Base-by-base conservation (phyloP, 1,284 basidiomycete species). In the Naganishia albida region DNA sequence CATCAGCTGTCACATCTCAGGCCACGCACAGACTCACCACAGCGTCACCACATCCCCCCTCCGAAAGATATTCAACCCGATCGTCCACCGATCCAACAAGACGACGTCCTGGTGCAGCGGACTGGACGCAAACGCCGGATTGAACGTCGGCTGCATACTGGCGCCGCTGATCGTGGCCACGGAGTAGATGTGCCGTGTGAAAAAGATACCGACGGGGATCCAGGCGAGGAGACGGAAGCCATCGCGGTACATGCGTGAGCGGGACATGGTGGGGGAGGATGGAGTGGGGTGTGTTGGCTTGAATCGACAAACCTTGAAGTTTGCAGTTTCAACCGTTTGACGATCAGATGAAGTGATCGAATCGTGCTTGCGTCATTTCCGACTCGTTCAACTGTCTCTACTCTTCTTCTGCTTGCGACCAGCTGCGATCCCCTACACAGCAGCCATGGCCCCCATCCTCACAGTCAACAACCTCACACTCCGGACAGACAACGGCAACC, bases 41-140 rank as follows among this genome's bases (percentile, higher is more conserved):
- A 84, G 68, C 1, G 81, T 82, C 13, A 84, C 82, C 42, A 84
- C 79, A 65, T 84, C 83, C 1, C 83, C 83, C 6, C 80, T 70
- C 8, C 74, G 66, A 51, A 75, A 78, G 8, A 70, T 54, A 64
- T 75, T 74, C 40, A 76, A 20, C 2, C 72, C 70, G 1, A 78
- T 71, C 7, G 76, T 73, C 69, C 77, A 78, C 7, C 80, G 73
- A 64, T 83, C 81, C n/a, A 84, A 74, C 4, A 84, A 71, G 28
- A 83, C 81, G 1, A 83, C 76, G 68, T 84, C 83, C 48, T 76
- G 72, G 60, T 76, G 74, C 56, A 81, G 64, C 25, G 75, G 72
- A 20, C 74, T 72, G 2, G 72, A 69, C 13, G 71, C 63, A 18
- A 74, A 67, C 63, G 80, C 73, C 0, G 81, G 81, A 72, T 82